phyloP scores from a whole-genome alignment of 2,329 filamentous ascomycete genomes.

The Colletotrichum endophyticum region DNA sequence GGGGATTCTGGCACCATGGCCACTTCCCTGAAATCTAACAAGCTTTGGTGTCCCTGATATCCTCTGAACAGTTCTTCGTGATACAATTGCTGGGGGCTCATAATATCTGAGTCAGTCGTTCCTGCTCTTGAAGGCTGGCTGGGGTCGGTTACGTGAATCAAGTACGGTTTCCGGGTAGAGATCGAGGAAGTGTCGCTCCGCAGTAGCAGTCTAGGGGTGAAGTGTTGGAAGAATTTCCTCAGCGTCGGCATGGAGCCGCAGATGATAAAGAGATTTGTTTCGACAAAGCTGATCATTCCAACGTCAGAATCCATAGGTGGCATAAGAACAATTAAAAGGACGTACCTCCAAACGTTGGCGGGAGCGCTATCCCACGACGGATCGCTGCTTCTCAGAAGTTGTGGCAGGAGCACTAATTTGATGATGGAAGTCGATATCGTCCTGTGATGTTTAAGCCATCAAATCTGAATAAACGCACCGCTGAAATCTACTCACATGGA shows the following conservation, averaged over 20 bases:
- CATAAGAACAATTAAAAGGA: fast-evolving
- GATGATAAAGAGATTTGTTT: conserved; percentile 44
- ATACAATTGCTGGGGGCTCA: not conserved
- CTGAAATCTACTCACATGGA: conserved; percentile 24
- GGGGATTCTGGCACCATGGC: not conserved
- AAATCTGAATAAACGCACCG: too few relatives aligned
- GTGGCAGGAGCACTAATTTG: conserved; percentile 1
- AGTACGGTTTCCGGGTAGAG: not conserved
- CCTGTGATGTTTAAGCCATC: not conserved
- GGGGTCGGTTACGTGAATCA: not conserved
- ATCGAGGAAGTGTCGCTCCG: conserved; percentile 22
- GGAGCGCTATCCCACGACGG: conserved; percentile 16
- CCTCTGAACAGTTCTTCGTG: not conserved
- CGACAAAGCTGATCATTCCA: conserved; percentile 30
- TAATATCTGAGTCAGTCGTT: not conserved
- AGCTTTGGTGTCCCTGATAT: not conserved
- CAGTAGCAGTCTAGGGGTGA: conserved; percentile 33
- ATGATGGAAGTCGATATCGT: conserved; percentile 14
- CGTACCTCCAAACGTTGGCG: conserved; percentile 18
- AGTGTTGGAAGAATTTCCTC: conserved; percentile 41
- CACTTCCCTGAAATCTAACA: not conserved
- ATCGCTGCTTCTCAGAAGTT: not conserved
- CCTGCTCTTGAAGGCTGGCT: not conserved
- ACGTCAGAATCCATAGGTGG: fast-evolving
- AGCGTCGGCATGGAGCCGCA: conserved; percentile 45